Base-by-base conservation (phyloP, 106 monocot genomes). In the Hemerocallis citrina region DNA sequence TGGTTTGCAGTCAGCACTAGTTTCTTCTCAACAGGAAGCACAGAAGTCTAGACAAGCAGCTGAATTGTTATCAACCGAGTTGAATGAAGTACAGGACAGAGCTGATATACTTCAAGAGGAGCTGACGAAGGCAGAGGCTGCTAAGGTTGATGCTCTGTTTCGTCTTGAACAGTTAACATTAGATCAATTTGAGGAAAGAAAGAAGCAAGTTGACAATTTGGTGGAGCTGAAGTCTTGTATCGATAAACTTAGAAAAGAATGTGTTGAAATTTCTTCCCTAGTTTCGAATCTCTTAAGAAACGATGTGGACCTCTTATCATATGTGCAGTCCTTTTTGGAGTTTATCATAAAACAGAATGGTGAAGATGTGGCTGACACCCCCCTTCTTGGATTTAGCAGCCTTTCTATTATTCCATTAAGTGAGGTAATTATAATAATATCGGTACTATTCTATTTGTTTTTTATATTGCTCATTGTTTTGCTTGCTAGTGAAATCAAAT, bases 81-180 rank as follows among this genome's bases (percentile, higher is more conserved):
- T 98, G 68, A 98, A 91, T 82, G 92, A 98, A 75, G 87, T 88
- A 24, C 96, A 98, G 64, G 96, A 98, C 56, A 88, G 96, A 71
- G 67, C 42, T 64, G 96, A 98, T 48, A 35, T 55, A 28, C 77
- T 98, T 24, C 91, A 92, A 59, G 96, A 92, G 63, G 79, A 92
- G 46, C 70, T 96, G 60, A 64, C 31, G 3, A 84, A 74, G 46
- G 42, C 62, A 37, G 70, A 82, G 65, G 64, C 59, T 44, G 80
- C 71, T 57, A 87, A 67, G 73, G 56, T 10, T 59, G 77, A 84
- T 55, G 80, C 73, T 76, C 41, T 81, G 63, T 63, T 68, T 51
- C 80, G 44, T 19, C 83, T 84, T 58, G 73, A 87, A 34, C 73
- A 74, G 6, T 28, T 81, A 52, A 71, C 57, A 34, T 51, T 33